Base-by-base conservation (phyloP, 805 yeast species). In the Wickerhamomyces alni region DNA sequence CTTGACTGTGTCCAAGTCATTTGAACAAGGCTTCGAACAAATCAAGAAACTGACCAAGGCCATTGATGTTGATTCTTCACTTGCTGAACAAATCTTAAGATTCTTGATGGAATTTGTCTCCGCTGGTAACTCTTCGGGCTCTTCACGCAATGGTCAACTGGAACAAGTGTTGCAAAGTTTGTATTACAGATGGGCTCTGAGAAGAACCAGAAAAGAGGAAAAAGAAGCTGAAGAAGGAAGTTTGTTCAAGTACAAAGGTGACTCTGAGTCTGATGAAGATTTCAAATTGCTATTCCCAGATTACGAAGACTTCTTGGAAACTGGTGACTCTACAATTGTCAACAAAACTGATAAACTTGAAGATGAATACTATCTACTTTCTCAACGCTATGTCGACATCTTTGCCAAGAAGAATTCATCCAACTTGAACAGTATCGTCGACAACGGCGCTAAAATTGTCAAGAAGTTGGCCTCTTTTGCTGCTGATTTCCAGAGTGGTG, bases 281-380 rank as follows among this genome's bases (percentile, higher is more conserved):
- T 87, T 89, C 63, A 74, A 65, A 50, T 55, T 54, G n/a, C 57
- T 89, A 63, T 91, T 91, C 71, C 97, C 97, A 0, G 96, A 87
- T 55, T 87, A 77, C 46, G 95, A 85, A 36, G 85, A 82, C 9
- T 72, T 77, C 5, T 55, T 77, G 37, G 74, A 72, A 21, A 44
- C 57, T 13, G 57, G 57, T 2, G 57, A 53, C 12, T 46, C 55
- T n/a, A 35, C 55, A 17, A 36, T 47, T 6, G 45, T 45, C 2
- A 38, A 44, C n/a, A 43, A 52, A 41, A 47, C 40, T 2, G 39
- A 32, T n/a, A 49, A 53, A n/a, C 54, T 74, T 29, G 78, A 74
- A 13, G 75, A 70, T 0, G 50, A 69, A 15, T 73, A 79, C 50
- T 67, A 59, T 38, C 44, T 57, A 4, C 54, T 85, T 41, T 81